Conservation (phyloP, 202 grass and related monocot species). For the Miscanthus sacchariflorus region DNA sequence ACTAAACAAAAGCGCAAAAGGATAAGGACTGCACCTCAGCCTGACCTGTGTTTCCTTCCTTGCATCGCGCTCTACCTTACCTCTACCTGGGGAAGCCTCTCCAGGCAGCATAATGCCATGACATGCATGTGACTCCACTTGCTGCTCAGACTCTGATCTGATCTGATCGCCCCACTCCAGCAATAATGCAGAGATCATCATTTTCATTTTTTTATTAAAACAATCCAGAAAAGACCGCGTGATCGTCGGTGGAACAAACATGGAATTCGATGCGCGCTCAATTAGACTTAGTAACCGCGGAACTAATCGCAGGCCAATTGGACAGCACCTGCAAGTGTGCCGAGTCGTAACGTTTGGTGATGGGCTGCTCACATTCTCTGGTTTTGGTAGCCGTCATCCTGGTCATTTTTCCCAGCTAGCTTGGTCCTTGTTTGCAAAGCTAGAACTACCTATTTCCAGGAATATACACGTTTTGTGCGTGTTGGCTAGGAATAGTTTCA, state of each 20-base stretch:
- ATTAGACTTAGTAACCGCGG: background rate
- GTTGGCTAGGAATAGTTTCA: background rate
- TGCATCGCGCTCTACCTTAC: background rate
- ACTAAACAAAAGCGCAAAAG: background rate
- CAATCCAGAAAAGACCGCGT: background rate
- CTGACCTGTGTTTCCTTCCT: conserved; percentile 21
- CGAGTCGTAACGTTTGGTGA: background rate
- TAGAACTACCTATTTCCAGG: background rate
- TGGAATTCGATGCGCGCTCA: background rate
- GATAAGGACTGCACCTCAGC: conserved; percentile 52
- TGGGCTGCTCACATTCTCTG: background rate
- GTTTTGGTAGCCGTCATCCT: background rate
- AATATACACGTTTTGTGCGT: conserved; percentile 1
- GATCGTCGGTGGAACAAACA: conserved; percentile 12
- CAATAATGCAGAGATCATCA: background rate
- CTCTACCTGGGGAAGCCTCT: background rate
- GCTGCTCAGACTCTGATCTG: background rate
- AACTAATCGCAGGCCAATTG: background rate
- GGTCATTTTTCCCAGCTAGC: background rate
- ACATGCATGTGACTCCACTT: conserved; percentile 11
- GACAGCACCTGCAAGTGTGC: background rate
- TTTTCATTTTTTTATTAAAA: background rate
- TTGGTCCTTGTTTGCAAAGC: background rate
- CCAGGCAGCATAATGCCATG: background rate
- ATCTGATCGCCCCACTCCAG: background rate